Base-by-base conservation (phyloP, 352 stramenopile genomes). In the Globisporangium nagaii region DNA sequence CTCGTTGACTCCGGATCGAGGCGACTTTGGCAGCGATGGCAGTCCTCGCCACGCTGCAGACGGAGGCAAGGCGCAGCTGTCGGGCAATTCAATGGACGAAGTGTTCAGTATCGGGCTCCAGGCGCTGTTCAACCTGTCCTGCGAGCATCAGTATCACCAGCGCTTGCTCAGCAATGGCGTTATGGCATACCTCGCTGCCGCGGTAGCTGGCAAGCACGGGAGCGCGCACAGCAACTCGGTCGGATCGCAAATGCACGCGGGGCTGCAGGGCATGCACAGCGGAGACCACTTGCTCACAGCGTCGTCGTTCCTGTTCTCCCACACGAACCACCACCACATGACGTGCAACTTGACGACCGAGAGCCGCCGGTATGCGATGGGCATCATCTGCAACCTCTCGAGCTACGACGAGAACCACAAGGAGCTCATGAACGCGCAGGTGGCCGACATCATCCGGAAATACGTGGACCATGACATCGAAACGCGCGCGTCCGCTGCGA, bases 381-480 rank as follows among this genome's bases (percentile, higher is more conserved):
- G 70, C 22, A 87, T 90, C 37, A 72, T 90, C 27, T 90, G 79
- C 53, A 93, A 93, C 45, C 57, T 93, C 41, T 74, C 78, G 3
- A 84, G 73, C 35, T 86, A 81, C 55, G 78, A 89, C 17, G 67
- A 73, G 45, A 93, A 93, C 62, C 83, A 90, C 65, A 73, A 87
- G 44, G 80, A 93, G 40, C 76, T 93, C 36, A 90, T 93, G 62
- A 71, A 83, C 31, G 66, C 76, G 0, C 80, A 90, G 51, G 78
- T 90, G 25, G 67, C 67, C 15, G 76, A 89, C 15, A 63, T 88
- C 5, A 82, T 93, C 34, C 70, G 73, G 22, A 86, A 79, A 25
- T 89, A 89, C 53, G 73, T 85, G 27, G 80, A 90, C 44, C 55
- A 65, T 15, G 83, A 93, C 43, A 60, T 77, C 8, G 83, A 93